A percentile compares a stretch with the other conserved stretches of the same genome.
phyloP scores from a whole-genome alignment of 805 yeast species.

The Saturnispora gosingensis region DNA sequence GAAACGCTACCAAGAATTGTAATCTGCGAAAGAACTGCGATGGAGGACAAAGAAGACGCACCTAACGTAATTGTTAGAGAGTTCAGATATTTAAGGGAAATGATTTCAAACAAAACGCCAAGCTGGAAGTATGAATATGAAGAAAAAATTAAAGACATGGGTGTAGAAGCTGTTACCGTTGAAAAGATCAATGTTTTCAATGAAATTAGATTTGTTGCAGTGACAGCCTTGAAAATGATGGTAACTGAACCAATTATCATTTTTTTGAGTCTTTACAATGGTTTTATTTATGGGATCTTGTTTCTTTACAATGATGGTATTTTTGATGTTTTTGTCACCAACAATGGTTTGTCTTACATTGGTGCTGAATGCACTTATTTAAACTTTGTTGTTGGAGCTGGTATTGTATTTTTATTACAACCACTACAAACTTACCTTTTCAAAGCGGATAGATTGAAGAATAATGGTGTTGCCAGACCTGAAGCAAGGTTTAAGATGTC shows the following conservation, averaged over 20 bases:
- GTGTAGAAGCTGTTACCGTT: constrained; percentile 18
- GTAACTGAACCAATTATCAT: constrained; percentile 29
- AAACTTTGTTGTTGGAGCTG: constrained; percentile 29
- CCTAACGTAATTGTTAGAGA: constrained; percentile 23
- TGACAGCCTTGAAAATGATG: constrained; percentile 28
- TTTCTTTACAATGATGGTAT: constrained; percentile 31
- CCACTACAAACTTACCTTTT: constrained; percentile 28
- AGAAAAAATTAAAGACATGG: constrained; percentile 11
- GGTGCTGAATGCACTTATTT: constrained; percentile 28
- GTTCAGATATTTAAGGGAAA: constrained; percentile 15
- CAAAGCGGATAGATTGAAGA: constrained; percentile 23
- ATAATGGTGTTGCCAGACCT: constrained; percentile 28
- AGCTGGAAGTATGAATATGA: constrained; percentile 13
- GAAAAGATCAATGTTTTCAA: constrained; percentile 19
- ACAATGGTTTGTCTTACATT: constrained; percentile 26
- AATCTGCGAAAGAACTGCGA: constrained; percentile 24
- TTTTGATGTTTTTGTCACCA: constrained; percentile 27
- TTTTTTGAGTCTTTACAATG: constrained; percentile 28
- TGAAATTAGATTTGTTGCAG: constrained; percentile 23
- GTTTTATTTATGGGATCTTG: constrained; percentile 29
- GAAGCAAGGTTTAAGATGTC: constrained; percentile 28
- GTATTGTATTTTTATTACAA: constrained; percentile 21
- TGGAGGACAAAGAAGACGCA: constrained; percentile 16
- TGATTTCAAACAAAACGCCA: constrained; percentile 15
- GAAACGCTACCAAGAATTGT: constrained; percentile 31